Base-by-base conservation (phyloP, 805 yeast species). In the Candida boidinii region DNA sequence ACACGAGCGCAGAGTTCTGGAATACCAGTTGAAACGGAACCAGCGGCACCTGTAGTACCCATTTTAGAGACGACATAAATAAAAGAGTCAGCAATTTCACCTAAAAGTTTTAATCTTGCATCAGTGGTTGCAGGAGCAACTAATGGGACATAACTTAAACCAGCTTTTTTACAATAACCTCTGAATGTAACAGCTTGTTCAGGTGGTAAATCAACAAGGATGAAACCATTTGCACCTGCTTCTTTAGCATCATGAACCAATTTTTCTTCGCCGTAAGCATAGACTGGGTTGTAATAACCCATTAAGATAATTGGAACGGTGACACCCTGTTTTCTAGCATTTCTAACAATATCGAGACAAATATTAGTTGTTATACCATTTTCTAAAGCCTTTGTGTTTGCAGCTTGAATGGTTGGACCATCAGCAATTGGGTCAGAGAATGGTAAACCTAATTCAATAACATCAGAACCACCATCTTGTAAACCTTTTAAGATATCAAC, bases 381-480 rank as follows among this genome's bases (percentile, higher is more conserved):
- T 17, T 73, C 68, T 42, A 92, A 68, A 14, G 98, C 92, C n/a
- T 62, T 65, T 15, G 73, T 73, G 62, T 88, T 88, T 24, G 97
- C 86, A 22, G 66, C 76, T 63, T 92, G 98, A 49, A 92, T 92
- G 13, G 95, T 85, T 25, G 97, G 95, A 30, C 99, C 99, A 58
- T 92, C 99, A 22, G 97, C 99, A 55, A 92, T 87, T 24, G 99
- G 98, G 56, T 92, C 99, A 16, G 95, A 80, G 57, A 92, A 92
- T 30, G 99, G 99, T 54, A 92, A 63, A 41, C 99, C 98, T 29
- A 92, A 63, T 62, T 92, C 99, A 45, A 92, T 85, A 40, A 92
- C 72, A 53, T 92, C 97, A 24, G 83, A 94, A 36, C 99, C 99
- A 44, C 95, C 96, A 19, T 73, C 83, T 64, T 92, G 97, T 63